A percentile compares a stretch with the other conserved stretches of the same genome.
These are phyloP conservation scores for Candida labiduridarum DNA, from an alignment of 1,139 yeast species.

Conservation along the genomic window DNA sequence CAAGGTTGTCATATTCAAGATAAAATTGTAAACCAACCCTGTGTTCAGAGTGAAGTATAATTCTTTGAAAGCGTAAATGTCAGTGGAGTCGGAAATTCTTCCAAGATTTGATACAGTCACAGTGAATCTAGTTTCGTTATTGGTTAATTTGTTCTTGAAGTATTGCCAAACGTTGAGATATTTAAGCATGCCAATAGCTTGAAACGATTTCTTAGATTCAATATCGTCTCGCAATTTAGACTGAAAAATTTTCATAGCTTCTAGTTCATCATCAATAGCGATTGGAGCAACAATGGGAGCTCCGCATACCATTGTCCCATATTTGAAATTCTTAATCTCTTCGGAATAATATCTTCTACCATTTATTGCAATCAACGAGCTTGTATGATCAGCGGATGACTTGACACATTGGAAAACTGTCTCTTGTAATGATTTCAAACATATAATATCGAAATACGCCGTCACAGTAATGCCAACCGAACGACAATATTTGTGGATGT, in stretches of 20 bases:
- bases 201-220: conserved; percentile 17
- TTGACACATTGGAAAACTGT: conserved; percentile 19
- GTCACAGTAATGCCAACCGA: conserved; percentile 28
- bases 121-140: conserved; percentile 19
- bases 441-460: conserved; percentile 25
- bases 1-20: conserved; percentile 23
- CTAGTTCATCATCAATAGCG: conserved; percentile 7
- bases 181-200: conserved; percentile 18
- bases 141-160: conserved; percentile 14
- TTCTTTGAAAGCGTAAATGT: conserved; percentile 17
- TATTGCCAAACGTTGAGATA: conserved; percentile 18
- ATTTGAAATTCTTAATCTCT: conserved; percentile 18
- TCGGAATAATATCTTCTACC: conserved; percentile 31
- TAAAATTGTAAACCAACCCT: conserved; percentile 22
- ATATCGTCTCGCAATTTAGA: conserved; percentile 16
- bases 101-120: conserved; percentile 27
- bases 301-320: conserved; percentile 26
- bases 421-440: conserved; percentile 26
- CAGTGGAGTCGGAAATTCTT: conserved; percentile 15
- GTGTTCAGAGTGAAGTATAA: conserved; percentile 25
- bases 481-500: conserved; percentile 20
- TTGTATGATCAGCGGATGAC: conserved; percentile 15
- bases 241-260: conserved; percentile 20
- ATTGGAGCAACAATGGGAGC: conserved; percentile 18
- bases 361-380: conserved; percentile 23